Evolutionary conservation across 2,329 filamentous ascomycete genomes (phyloP).

Genomic region (Tolypocladium album): DNA sequence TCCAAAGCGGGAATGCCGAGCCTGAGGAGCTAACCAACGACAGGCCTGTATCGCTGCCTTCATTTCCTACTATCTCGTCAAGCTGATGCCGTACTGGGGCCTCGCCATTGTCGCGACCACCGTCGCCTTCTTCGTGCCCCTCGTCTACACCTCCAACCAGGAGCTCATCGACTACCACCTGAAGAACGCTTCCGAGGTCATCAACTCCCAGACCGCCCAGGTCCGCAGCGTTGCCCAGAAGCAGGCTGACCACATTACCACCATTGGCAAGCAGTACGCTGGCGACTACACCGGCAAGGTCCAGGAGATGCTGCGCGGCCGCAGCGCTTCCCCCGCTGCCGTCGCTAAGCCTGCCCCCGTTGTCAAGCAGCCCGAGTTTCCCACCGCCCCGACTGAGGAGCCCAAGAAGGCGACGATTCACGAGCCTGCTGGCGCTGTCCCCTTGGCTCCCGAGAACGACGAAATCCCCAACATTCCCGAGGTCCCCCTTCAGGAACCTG

Average conservation of each 20-base stretch:
- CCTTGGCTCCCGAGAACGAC: not conserved
- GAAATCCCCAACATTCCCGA: constrained; percentile 4
- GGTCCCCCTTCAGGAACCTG: constrained; percentile 13
- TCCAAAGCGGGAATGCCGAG: constrained; percentile 5
- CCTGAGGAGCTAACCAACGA: constrained; percentile 6
- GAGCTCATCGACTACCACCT: constrained; percentile 58
- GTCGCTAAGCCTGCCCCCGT: constrained; percentile 17
- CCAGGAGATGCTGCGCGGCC: constrained; percentile 48
- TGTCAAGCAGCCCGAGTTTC: constrained; percentile 22
- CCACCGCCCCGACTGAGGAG: constrained; percentile 25
- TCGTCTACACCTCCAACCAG: constrained; percentile 57
- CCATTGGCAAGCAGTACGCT: constrained; percentile 56
- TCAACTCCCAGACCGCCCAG: constrained; percentile 53
- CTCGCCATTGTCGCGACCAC: constrained; percentile 50
- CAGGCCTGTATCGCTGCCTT: constrained; percentile 52
- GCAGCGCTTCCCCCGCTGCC: constrained; percentile 29
- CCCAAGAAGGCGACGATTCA: constrained; percentile 12
- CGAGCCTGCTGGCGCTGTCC: constrained; percentile 12
- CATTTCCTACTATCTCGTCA: constrained; percentile 57
- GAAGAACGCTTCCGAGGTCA: constrained; percentile 43
- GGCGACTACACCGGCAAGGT: constrained; percentile 60
- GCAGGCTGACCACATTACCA: constrained; percentile 52
- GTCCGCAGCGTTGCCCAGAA: constrained; percentile 50
- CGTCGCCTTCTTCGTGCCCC: constrained; percentile 48
- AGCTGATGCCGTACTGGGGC: constrained; percentile 61